phyloP scores from a whole-genome alignment of 352 stramenopile species.

The Globisporangium splendens region DNA sequence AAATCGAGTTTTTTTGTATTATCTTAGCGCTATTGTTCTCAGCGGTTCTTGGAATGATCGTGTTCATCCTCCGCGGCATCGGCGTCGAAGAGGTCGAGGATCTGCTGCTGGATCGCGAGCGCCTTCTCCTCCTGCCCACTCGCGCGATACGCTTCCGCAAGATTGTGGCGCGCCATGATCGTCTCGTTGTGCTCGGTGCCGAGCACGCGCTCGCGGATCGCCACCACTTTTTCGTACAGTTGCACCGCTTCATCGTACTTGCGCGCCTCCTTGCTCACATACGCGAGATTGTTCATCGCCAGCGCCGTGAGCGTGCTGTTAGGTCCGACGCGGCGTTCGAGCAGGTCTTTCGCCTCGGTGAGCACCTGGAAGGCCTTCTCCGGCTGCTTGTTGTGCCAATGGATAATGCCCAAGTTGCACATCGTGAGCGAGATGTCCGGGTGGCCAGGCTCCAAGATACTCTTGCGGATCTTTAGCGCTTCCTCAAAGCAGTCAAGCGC shows the following conservation, averaged over 20 bases:
- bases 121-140: constrained; percentile 77
- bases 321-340: constrained; percentile 57
- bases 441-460: constrained; percentile 69
- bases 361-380: constrained; percentile 64
- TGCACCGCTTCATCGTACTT: constrained; percentile 64
- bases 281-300: constrained; percentile 83
- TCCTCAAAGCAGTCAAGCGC: constrained; percentile 79
- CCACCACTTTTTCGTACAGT: constrained; percentile 68
- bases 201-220: constrained; percentile 55
- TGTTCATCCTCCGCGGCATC: constrained; percentile 28
- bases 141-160: constrained; percentile 72
- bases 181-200: constrained; percentile 70
- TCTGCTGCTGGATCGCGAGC: constrained; percentile 73
- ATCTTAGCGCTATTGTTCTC: too few species aligned
- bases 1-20: too few species aligned
- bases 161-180: constrained; percentile 81
- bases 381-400: constrained; percentile 80
- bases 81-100: constrained; percentile 70
- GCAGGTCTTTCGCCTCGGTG: constrained; percentile 47
- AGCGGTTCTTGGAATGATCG: constrained; percentile 5
- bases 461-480: constrained; percentile 66
- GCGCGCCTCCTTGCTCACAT: constrained; percentile 71
- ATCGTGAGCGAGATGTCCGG: constrained; percentile 77
- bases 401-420: constrained; percentile 79
- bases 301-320: constrained; percentile 65